Conservation (phyloP, 1,284 basidiomycete genomes). For the Ceratorhiza oryzae-sativae region DNA sequence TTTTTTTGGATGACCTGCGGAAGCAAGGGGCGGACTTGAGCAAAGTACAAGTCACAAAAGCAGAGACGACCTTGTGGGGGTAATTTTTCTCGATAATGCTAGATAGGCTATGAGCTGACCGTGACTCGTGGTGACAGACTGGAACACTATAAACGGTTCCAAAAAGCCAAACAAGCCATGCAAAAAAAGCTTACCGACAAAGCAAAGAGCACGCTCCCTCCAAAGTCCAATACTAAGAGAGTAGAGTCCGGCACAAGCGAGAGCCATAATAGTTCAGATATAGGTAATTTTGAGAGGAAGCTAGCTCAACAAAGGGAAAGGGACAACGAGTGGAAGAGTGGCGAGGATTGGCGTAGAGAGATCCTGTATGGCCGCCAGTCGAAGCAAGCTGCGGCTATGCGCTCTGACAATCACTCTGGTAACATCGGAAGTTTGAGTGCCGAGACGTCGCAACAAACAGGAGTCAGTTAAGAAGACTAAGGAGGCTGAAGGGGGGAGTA, state of each 20-base stretch:
- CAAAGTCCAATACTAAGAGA: slow-evolving; percentile 5
- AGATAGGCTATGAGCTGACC: neutral
- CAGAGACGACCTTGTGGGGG: slow-evolving; percentile 64
- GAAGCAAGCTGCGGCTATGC: too few species aligned
- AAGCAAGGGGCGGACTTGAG: slow-evolving; percentile 67
- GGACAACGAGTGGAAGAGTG: slow-evolving; percentile 4
- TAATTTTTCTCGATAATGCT: slow-evolving; percentile 47
- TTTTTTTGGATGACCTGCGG: slow-evolving; percentile 65
- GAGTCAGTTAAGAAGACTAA: too few species aligned
- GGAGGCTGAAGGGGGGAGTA: too few species aligned
- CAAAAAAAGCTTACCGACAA: slow-evolving; percentile 35
- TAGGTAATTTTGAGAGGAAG: neutral
- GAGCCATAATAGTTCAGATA: neutral
- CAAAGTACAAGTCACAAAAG: slow-evolving; percentile 67
- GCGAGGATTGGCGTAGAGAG: slow-evolving; percentile 12
- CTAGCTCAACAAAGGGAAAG: neutral
- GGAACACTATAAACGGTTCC: slow-evolving; percentile 30
- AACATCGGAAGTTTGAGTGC: too few species aligned
- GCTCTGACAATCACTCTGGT: too few species aligned
- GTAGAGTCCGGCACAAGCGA: neutral
- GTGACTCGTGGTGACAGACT: neutral
- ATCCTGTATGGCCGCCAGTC: slow-evolving; percentile 12
- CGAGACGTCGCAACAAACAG: too few species aligned
- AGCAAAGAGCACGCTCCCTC: slow-evolving; percentile 27
- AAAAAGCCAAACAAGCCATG: slow-evolving; percentile 25